Evolutionary conservation across 2,329 filamentous ascomycete genomes (phyloP), one percentile per base, ranked within the genome.

Genomic region (Coniosporium tulheliwenetii): DNA sequence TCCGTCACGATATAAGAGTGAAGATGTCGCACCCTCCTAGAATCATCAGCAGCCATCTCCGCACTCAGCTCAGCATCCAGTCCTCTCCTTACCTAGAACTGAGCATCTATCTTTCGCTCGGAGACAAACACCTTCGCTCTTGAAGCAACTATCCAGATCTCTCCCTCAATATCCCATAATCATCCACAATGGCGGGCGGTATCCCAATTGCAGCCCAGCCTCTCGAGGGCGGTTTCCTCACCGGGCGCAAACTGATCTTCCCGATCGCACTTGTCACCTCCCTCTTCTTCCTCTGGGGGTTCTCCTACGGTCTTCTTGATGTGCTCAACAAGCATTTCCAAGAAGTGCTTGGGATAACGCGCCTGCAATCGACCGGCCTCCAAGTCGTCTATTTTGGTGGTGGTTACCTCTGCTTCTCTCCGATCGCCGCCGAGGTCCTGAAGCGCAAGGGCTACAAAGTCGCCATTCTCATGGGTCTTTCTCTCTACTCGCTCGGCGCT

Each of bases 211-310:
- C 52, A 38, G 50, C 57, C 19, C 55, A 59, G 26, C 48, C 55
- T 29, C 51, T 65, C 26, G 52, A 53, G 39, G 56, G 60, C 38
- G 61, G 62, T 43, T 64, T 58, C 52, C 56, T 67, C 38, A 65
- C 64, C 12, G 57, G 61, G 45, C 53, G 60, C 43, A 55, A 60
- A 56, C 62, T 70, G 40, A 65, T 71, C 51, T 59, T 67, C 46
- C 69, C 69, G 8, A 61, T 71, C 38, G 47, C 53, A 10, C 52
- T 67, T 36, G 62, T 69, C 53, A 68, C 64, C 36, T 57, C 59
- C 30, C 58, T 68, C 36, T 67, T 69, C 58, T 68, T 67, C 57
- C 55, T 60, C 41, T 60, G 57, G 56, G 56, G 56, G 35, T 59
- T 59, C 51, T 52, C 50, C n/a, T 57, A 59, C 47, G 56, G 56